Evolutionary conservation across 805 yeast species (phyloP).

Genomic region (Suhomyces sp.): DNA sequence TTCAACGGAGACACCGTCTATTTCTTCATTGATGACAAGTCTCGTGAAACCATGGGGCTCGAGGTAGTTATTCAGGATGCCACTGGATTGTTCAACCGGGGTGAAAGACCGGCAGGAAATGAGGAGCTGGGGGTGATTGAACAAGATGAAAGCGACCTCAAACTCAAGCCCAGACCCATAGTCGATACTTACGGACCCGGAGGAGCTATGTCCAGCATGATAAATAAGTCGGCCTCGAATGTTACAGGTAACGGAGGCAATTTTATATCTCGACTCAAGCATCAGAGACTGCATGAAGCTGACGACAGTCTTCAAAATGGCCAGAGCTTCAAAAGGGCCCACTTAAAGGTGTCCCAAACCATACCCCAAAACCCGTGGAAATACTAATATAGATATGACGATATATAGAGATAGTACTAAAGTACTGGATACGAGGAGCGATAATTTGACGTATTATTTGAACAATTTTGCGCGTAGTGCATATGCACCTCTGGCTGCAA

Average conservation of each 20-base stretch:
- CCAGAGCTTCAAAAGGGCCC: conserved; percentile 13
- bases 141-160: conserved; percentile 26
- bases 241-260: conserved; percentile 23
- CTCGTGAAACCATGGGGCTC: conserved; percentile 53
- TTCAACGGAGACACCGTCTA: conserved; percentile 65
- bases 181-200: conserved; percentile 10
- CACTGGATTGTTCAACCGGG: conserved; percentile 62
- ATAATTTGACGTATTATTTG: background rate
- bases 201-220: conserved; percentile 2
- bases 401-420: background rate
- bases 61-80: conserved; percentile 52
- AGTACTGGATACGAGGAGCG: background rate
- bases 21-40: conserved; percentile 59
- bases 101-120: conserved; percentile 20
- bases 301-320: conserved; percentile 16
- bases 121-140: background rate
- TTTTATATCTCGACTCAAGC: conserved; percentile 27
- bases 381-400: background rate
- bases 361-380: conserved; percentile 5
- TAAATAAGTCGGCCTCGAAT: conserved; percentile 1
- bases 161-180: conserved; percentile 24
- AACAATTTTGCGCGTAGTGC: too few species aligned
- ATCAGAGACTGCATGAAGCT: conserved; percentile 21
- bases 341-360: conserved; percentile 3
- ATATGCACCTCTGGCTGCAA: background rate